Base-by-base conservation (phyloP, 1,284 basidiomycete genomes). In the Phylloporus sp. region DNA sequence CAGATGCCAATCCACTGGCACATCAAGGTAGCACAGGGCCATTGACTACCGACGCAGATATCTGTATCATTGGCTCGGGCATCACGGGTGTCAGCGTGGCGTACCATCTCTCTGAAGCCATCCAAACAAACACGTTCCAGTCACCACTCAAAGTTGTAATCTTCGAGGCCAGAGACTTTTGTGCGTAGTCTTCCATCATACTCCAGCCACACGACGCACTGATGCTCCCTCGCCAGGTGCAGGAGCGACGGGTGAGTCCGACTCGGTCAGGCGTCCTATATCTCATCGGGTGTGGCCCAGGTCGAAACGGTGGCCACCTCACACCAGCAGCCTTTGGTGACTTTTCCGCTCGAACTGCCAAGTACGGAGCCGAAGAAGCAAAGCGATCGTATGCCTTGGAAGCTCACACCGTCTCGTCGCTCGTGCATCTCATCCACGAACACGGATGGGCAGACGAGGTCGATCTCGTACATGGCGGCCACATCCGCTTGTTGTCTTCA, bases 281-380 rank as follows among this genome's bases (percentile, higher is more conserved):
- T 46, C 51, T 58, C n/a, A 34, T 51, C 15, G 13, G 28, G 4
- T 26, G 20, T 6, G 24, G 4, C 6, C 8, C 60, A 91, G 91
- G 91, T 60, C 79, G 92, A 22, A 94, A 94, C 67, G 92, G 92
- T 0, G 92, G 93, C 0, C 92, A 94, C 70, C 80, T 94, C 26
- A 88, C 87, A 0, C 83, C 88, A 0, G 76, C 75, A 46, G 73
- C 77, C 2, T 89, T 87, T 72, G 62, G 70, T 1, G 76, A 77
- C 1, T 92, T 92, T 67, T 60, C 69, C 1, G 65, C 69, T 1
- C 78, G 80, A 15, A 68, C 77, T 31, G 58, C 70, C 12, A 60
- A 63, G 6, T 84, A 84, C 65, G 88, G 88, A 0, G 73, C 75
- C 0, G 79, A 81, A 3, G 86, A 91, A 60, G 87, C 90, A 0